Conservation (phyloP, 148 eudicot genomes). For the Persicaria maculosa region DNA sequence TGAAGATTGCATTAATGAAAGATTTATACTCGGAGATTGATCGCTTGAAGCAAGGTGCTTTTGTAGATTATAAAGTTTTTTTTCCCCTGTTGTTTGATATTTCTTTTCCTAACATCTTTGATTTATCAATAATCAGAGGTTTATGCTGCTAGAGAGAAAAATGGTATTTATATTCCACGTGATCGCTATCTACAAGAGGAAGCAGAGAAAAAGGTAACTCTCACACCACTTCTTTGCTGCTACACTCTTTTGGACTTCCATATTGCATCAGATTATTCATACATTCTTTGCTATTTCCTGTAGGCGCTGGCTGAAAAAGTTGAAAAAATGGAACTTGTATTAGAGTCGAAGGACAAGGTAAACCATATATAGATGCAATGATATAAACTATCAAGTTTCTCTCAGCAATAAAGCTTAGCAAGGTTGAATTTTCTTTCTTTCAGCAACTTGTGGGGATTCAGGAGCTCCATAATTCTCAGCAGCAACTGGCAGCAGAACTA, state of each 20-base stretch:
- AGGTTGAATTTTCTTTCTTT: slow-evolving; percentile 15
- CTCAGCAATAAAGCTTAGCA: slow-evolving; percentile 5
- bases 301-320: slow-evolving; percentile 90
- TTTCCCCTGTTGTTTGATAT: not conserved
- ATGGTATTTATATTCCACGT: slow-evolving; percentile 90
- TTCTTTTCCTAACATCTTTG: not conserved
- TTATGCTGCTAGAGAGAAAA: slow-evolving; percentile 93
- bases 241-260: not conserved
- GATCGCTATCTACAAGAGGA: slow-evolving; percentile 92
- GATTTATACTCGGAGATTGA: slow-evolving; percentile 93
- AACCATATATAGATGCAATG: not conserved
- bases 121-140: slow-evolving; percentile 55
- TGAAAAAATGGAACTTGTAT: slow-evolving; percentile 80
- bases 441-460: slow-evolving; percentile 80
- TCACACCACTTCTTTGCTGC: not conserved
- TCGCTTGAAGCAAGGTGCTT: slow-evolving; percentile 84
- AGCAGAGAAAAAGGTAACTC: slow-evolving; percentile 78
- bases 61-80: not conserved
- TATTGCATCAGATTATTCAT: slow-evolving; percentile 10
- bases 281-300: slow-evolving; percentile 16
- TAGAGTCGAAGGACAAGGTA: slow-evolving; percentile 87
- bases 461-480: slow-evolving; percentile 77
- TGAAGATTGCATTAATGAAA: slow-evolving; percentile 93
- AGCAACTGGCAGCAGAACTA: slow-evolving; percentile 62
- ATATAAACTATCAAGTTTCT: not conserved